Conservation (phyloP, 2,329 filamentous ascomycete species). For the Penicillium sp. region DNA sequence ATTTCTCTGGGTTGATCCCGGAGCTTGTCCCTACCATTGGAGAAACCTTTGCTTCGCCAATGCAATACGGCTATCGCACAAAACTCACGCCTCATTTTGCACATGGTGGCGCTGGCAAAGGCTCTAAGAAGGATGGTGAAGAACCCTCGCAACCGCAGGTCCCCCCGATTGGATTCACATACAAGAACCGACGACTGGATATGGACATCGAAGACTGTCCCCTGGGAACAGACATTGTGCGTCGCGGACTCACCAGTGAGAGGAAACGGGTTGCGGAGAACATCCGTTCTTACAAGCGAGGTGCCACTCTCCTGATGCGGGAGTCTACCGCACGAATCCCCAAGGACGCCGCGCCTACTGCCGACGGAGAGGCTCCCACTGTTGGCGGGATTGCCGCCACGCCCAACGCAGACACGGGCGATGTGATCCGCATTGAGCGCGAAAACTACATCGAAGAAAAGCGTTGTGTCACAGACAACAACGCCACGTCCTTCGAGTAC, state of each 20-base stretch:
- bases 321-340: slow-evolving; percentile 64
- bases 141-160: slow-evolving; percentile 48
- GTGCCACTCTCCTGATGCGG: slow-evolving; percentile 79
- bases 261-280: slow-evolving; percentile 65
- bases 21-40: slow-evolving; percentile 65
- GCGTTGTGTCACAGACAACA: slow-evolving; percentile 78
- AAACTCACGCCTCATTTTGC: slow-evolving; percentile 97
- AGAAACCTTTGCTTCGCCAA: slow-evolving; percentile 79
- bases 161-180: slow-evolving; percentile 82
- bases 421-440: slow-evolving; percentile 49
- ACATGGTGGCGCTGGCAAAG: slow-evolving; percentile 49
- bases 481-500: slow-evolving; percentile 76
- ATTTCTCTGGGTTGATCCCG: slow-evolving; percentile 76
- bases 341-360: slow-evolving; percentile 16
- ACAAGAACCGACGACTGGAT: slow-evolving; percentile 68
- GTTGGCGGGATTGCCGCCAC: slow-evolving; percentile 23
- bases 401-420: slow-evolving; percentile 27
- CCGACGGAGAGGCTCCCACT: slow-evolving; percentile 15
- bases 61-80: slow-evolving; percentile 89
- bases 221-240: slow-evolving; percentile 79
- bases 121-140: slow-evolving; percentile 39
- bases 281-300: slow-evolving; percentile 62
- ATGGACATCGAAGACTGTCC: slow-evolving; percentile 97
- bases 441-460: slow-evolving; percentile 65
- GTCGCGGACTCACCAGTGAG: slow-evolving; percentile 69